A percentile compares a stretch with the other conserved stretches of the same genome.
Evolutionary conservation across 2,329 filamentous ascomycete genomes (phyloP).

Genomic region (Penicillium concentricum): DNA sequence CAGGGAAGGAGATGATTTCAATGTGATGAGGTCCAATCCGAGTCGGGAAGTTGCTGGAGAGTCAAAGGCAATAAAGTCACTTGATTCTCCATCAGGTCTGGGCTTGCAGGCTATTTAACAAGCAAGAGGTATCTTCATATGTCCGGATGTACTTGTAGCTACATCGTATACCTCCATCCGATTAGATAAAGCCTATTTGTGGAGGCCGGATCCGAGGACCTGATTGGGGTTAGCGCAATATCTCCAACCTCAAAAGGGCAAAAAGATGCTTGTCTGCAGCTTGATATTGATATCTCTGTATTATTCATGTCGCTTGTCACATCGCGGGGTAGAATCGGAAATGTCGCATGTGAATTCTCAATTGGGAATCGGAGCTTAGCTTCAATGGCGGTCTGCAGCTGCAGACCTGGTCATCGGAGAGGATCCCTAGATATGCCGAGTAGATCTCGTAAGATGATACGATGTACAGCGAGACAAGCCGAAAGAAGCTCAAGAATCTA

Average conservation of each 20-base stretch:
- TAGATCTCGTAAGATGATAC: neutral
- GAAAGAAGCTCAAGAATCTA: neutral
- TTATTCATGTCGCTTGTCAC: slow-evolving; percentile 4
- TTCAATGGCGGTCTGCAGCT: neutral
- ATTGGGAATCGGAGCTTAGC: neutral
- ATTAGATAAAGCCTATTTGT: slow-evolving; percentile 20
- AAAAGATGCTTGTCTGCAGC: slow-evolving; percentile 20
- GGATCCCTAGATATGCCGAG: neutral
- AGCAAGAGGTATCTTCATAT: neutral
- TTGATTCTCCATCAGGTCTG: neutral
- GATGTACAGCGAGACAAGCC: neutral
- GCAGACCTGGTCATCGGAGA: neutral
- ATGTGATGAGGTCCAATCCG: neutral
- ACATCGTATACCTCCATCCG: neutral
- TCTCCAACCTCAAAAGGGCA: slow-evolving; percentile 15
- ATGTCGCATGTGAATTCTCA: neutral
- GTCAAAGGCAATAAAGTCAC: neutral
- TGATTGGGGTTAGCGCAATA: slow-evolving; percentile 49
- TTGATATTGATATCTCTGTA: neutral
- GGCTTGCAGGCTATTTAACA: slow-evolving; percentile 11
- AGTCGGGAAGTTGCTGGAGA: neutral
- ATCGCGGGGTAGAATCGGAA: neutral
- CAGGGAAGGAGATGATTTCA: neutral
- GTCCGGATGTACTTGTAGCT: neutral
- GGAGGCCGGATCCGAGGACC: slow-evolving; percentile 60